phyloP scores from a whole-genome alignment of 2,329 filamentous ascomycete genomes.

The Sclerotinia sclerotiorum region DNA sequence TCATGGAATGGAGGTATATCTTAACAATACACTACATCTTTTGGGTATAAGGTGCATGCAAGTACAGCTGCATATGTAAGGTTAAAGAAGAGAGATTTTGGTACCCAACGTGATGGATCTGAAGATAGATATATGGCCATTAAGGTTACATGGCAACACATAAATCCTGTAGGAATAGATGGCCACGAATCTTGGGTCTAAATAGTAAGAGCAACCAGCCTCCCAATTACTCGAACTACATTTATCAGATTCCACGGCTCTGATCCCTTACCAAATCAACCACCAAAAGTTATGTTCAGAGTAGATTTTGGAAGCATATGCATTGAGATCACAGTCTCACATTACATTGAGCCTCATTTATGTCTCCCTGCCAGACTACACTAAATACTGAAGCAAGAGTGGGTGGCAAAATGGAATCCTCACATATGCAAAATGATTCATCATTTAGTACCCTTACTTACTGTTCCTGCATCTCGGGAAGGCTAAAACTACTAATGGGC shows the following conservation, averaged over 20 bases:
- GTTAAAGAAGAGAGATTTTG: background rate
- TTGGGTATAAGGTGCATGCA: background rate
- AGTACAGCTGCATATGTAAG: slow-evolving; percentile 4
- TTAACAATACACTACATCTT: background rate
- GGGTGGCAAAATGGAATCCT: background rate
- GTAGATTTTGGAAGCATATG: too few species aligned
- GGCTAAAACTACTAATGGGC: background rate
- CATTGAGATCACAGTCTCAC: too few species aligned
- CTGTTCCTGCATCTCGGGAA: background rate
- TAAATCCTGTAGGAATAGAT: background rate
- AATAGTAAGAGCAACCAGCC: too few species aligned
- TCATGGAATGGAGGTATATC: too few species aligned
- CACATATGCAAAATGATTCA: background rate
- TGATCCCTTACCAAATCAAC: too few species aligned
- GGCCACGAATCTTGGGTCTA: background rate
- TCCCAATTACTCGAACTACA: too few species aligned
- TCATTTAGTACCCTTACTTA: background rate
- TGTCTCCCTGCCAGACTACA: too few species aligned
- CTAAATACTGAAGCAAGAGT: background rate
- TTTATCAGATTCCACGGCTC: too few species aligned
- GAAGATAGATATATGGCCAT: background rate
- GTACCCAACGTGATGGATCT: background rate
- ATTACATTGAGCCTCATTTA: too few species aligned
- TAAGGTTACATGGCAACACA: background rate
- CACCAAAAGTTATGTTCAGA: too few species aligned